phyloP scores from a whole-genome alignment of 345 rosid species.

The Eucalyptus erythrocorys region DNA sequence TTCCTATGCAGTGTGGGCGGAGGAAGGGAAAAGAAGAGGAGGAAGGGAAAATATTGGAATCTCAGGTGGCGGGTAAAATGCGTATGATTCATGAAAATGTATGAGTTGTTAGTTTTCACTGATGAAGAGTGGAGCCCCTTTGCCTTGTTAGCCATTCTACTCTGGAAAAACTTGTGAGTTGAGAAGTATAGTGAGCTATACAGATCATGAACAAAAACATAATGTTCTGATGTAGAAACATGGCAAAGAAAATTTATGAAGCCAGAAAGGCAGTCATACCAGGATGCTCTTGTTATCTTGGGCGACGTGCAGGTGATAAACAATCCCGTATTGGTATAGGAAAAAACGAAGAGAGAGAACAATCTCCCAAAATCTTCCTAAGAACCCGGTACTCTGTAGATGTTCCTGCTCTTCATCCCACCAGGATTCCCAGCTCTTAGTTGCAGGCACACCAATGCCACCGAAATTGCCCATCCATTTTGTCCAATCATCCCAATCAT shows the following conservation, averaged over 20 bases:
- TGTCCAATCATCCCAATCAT: conserved; percentile 96
- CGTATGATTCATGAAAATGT: neutral
- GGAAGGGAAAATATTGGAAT: neutral
- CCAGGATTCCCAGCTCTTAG: conserved; percentile 99
- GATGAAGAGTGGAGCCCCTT: neutral
- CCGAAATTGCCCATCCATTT: conserved; percentile 92
- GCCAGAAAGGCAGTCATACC: conserved; percentile 20
- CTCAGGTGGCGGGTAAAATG: neutral
- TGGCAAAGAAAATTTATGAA: neutral
- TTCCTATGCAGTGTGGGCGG: neutral
- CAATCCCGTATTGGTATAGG: conserved; percentile 82
- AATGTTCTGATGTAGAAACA: neutral
- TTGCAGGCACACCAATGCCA: conserved; percentile 90
- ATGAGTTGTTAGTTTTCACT: neutral
- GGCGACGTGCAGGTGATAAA: conserved; percentile 63
- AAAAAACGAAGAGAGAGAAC: conserved; percentile 68
- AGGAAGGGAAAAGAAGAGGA: neutral
- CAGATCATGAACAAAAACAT: neutral
- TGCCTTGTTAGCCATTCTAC: neutral
- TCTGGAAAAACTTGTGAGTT: neutral
- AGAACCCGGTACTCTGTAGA: conserved; percentile 55
- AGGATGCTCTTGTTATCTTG: conserved; percentile 49
- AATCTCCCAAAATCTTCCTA: conserved; percentile 69
- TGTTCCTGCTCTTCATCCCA: conserved; percentile 99
- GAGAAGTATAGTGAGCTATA: neutral